Conservation (phyloP, 192 early-diverging fungal species). For the Linnemannia zychae region DNA sequence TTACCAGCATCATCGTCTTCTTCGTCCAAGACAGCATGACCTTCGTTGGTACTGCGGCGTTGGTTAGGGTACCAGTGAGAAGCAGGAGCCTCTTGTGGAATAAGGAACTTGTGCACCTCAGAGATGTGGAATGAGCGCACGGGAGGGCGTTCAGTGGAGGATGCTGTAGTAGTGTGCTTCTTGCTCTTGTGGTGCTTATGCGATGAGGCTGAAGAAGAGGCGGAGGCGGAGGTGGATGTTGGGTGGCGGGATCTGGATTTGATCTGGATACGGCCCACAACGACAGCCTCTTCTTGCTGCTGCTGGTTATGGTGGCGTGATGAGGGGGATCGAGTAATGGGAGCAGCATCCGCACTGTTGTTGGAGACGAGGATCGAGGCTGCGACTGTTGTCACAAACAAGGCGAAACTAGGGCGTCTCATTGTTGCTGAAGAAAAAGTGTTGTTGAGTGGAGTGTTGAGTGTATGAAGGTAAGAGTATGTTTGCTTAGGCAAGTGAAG, state of each 20-base stretch:
- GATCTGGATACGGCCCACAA: slow-evolving; percentile 6
- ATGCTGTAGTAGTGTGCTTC: not conserved
- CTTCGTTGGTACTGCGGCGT: slow-evolving; percentile 4
- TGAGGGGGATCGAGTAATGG: slow-evolving; percentile 10
- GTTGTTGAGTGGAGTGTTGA: not conserved
- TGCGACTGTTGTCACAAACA: slow-evolving; percentile 17
- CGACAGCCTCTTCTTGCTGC: not conserved
- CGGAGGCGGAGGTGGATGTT: not conserved
- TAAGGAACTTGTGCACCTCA: not conserved
- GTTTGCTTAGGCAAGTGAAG: not conserved
- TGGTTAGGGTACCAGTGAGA: slow-evolving; percentile 6
- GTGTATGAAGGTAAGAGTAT: not conserved
- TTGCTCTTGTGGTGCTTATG: slow-evolving; percentile 3
- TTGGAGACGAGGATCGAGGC: slow-evolving; percentile 7
- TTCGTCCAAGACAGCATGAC: slow-evolving; percentile 36
- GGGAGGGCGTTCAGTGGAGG: not conserved
- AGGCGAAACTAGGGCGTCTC: slow-evolving; percentile 16
- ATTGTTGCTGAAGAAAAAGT: slow-evolving; percentile 3
- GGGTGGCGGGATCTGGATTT: slow-evolving; percentile 3
- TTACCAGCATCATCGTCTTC: slow-evolving; percentile 55
- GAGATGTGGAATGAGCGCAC: not conserved
- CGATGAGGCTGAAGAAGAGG: not conserved
- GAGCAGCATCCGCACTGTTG: slow-evolving; percentile 15
- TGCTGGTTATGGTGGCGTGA: not conserved
- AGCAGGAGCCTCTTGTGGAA: not conserved